A percentile compares a stretch with the other conserved stretches of the same genome.
Evolutionary conservation across 2,329 filamentous ascomycete genomes (phyloP).

Genomic region (Aspergillus pseudotamarii): DNA sequence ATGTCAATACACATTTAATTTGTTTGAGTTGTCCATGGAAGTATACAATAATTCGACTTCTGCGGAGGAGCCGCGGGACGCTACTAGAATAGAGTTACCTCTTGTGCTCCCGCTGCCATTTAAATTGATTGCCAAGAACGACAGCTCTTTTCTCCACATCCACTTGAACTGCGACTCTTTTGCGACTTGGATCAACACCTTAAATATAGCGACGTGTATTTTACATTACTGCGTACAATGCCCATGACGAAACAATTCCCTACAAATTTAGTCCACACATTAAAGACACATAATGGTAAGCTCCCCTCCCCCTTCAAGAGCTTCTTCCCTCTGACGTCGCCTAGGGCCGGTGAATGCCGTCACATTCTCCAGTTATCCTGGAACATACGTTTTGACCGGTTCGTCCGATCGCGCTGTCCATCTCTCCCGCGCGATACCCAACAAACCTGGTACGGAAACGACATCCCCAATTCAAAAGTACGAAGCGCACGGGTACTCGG

Average conservation of each 20-base stretch:
- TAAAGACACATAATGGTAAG: constrained; percentile 49
- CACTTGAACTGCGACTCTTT: not conserved
- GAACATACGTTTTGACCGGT: constrained; percentile 81
- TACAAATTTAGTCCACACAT: constrained; percentile 43
- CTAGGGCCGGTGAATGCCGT: constrained; percentile 72
- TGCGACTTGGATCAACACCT: not conserved
- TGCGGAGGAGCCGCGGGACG: not conserved
- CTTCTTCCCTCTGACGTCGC: not conserved
- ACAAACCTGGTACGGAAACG: constrained; percentile 42
- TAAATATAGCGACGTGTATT: not conserved
- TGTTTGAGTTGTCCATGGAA: constrained; percentile 10
- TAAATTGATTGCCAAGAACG: not conserved
- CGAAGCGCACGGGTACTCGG: constrained; percentile 85
- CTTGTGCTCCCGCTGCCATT: not conserved
- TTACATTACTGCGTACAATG: constrained; percentile 23
- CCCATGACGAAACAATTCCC: constrained; percentile 38
- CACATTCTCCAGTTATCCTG: constrained; percentile 71
- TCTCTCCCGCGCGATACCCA: constrained; percentile 69
- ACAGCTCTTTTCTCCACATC: not conserved
- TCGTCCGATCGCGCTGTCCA: constrained; percentile 82
- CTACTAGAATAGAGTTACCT: not conserved
- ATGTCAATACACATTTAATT: constrained; percentile 45
- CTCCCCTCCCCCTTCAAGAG: not conserved
- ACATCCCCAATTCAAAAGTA: constrained; percentile 79
- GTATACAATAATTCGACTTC: not conserved